A percentile compares a stretch with the other conserved stretches of the same genome.
These are phyloP conservation scores for Phalaenopsis hybrid DNA, from an alignment of 116 monocot species.

Conservation along the genomic window DNA sequence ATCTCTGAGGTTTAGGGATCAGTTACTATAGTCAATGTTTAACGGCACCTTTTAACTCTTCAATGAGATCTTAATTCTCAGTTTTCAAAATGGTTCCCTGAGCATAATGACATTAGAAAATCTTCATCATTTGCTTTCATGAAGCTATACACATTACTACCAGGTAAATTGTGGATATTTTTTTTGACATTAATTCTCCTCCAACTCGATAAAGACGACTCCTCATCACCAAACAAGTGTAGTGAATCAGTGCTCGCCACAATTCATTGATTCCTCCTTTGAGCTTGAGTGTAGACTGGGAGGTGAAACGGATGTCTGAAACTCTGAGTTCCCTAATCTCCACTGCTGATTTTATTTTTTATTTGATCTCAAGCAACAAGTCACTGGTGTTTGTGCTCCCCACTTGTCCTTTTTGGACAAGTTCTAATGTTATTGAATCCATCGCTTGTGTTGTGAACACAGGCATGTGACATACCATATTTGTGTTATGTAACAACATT, in stretches of 20 bases:
- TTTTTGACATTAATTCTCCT: background rate
- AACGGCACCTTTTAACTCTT: background rate
- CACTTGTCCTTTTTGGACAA: background rate
- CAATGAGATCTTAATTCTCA: too few relatives aligned
- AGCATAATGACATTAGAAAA: background rate
- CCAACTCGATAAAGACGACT: background rate
- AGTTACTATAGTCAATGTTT: background rate
- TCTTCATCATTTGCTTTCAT: background rate
- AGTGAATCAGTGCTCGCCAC: background rate
- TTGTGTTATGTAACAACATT: too few relatives aligned
- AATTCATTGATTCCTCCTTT: background rate
- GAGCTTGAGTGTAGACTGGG: background rate
- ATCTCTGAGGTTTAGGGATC: background rate
- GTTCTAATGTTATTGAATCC: too few relatives aligned
- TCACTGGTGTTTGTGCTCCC: background rate
- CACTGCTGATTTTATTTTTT: too few relatives aligned
- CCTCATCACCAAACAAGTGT: background rate
- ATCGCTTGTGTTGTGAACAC: too few relatives aligned
- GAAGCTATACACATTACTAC: background rate
- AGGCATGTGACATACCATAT: too few relatives aligned
- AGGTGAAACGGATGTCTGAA: background rate
- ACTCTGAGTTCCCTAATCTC: too few relatives aligned
- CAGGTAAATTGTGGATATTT: background rate
- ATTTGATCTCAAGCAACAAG: too few relatives aligned
- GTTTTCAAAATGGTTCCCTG: background rate